Evolutionary conservation across 1,284 basidiomycete genomes (phyloP), one percentile per base, ranked within the genome.

Genomic region (Tylopilus microsporus): DNA sequence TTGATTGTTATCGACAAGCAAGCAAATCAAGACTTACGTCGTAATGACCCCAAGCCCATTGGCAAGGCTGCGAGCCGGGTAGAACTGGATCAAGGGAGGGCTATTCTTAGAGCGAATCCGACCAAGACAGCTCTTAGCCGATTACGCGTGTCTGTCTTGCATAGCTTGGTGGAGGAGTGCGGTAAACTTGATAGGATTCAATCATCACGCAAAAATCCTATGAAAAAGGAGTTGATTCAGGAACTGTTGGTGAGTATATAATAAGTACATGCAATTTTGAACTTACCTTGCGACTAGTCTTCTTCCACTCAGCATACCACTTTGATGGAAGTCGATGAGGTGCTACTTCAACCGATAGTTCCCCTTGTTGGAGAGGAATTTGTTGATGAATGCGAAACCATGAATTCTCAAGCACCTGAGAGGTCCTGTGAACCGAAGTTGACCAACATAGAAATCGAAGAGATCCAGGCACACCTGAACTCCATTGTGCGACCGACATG

Each of bases 1-100:
- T 41, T 64, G 3, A 58, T 64, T 1, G 1, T 52, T 10, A 62
- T 63, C 0, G 37, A 63, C n/a, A 64, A 52, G n/a, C 53, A 18
- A 2, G 34, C 11, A 15, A 55, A 63, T 25, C 16, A 47, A 25
- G 6, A 4, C 13, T 18, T 56, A 11, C 1, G 16, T 12, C 45
- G 25, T 25, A 25, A 25, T 25, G 7, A 39, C 36, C 15, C 15
- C 46, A 39, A 13, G 6, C 10, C 3, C 2, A 5, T 12, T 1
- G 2, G 2, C 19, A 37, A 25, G 2, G 34, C 19, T 25, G n/a
- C 18, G 2, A 16, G 47, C 11, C 13, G 6, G 2, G 3, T 7
- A 18, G n/a, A 56, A 6, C 3, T 51, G 9, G 41, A 50, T 1
- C 49, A 49, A 21, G 53, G 53, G 2, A 41, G 39, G n/a, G 12